Evolutionary conservation across 1,284 basidiomycete species (phyloP).

Genomic region (Heterobasidion parviporum): DNA sequence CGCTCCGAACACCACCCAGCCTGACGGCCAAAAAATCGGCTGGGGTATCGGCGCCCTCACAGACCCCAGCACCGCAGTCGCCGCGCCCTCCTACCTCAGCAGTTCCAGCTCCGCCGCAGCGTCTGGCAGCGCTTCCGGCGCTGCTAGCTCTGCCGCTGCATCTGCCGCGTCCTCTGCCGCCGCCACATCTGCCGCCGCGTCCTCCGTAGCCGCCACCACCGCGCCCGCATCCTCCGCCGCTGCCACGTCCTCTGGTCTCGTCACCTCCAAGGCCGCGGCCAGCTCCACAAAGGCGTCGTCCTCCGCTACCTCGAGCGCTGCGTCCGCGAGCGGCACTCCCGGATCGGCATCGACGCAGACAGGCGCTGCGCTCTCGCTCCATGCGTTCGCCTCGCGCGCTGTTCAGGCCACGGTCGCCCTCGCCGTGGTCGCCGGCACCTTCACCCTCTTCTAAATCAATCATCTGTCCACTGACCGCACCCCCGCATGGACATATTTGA

Average conservation of each 20-base stretch:
- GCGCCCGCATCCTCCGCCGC: neutral
- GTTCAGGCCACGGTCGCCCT: slow-evolving; percentile 4
- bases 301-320: neutral
- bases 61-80: slow-evolving; percentile 24
- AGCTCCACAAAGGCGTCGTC: neutral
- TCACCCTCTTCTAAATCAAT: neutral
- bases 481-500: neutral
- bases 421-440: slow-evolving; percentile 4
- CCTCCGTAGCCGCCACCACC: neutral
- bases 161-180: neutral
- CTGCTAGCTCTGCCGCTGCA: neutral
- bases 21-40: slow-evolving; percentile 42
- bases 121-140: neutral
- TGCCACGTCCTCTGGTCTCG: neutral
- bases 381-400: slow-evolving; percentile 1
- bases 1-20: slow-evolving; percentile 48
- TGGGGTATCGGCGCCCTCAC: slow-evolving; percentile 66
- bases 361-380: slow-evolving; percentile 1
- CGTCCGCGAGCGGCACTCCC: neutral
- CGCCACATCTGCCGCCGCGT: neutral
- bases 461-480: neutral
- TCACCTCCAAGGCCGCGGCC: neutral
- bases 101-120: neutral
- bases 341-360: slow-evolving; percentile 1
- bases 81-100: slow-evolving; percentile 17